Evolutionary conservation across 1,284 basidiomycete species (phyloP).

Genomic region (Schizopora paradoxa): DNA sequence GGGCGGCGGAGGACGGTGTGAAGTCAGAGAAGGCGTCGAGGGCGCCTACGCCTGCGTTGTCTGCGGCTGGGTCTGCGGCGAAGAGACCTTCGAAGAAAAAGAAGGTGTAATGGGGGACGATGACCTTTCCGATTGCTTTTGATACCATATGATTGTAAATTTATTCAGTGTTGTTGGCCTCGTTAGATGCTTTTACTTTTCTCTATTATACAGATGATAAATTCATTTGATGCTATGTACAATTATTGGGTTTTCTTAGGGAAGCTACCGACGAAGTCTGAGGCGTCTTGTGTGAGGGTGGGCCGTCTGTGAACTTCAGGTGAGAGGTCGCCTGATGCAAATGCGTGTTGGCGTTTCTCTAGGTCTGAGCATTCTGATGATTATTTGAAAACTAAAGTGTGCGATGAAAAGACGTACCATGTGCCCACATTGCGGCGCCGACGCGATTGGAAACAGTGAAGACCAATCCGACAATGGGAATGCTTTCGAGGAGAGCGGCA

Average conservation of each 20-base stretch:
- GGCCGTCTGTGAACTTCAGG: too few relatives aligned
- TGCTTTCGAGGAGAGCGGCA: constrained; percentile 69
- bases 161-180: too few relatives aligned
- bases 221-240: too few relatives aligned
- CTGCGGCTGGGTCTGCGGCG: neutral
- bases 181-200: too few relatives aligned
- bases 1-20: constrained; percentile 6
- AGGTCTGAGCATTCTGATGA: constrained; percentile 42
- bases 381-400: neutral
- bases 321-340: constrained; percentile 12
- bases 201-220: too few relatives aligned
- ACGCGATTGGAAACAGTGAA: constrained; percentile 83
- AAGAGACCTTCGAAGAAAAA: neutral
- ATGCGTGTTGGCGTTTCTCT: constrained; percentile 68
- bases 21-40: constrained; percentile 13
- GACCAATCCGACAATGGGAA: constrained; percentile 73
- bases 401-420: constrained; percentile 43
- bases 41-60: constrained; percentile 12
- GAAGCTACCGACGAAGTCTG: too few relatives aligned
- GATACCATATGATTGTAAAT: too few relatives aligned
- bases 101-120: neutral
- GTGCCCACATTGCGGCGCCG: constrained; percentile 89
- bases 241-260: too few relatives aligned
- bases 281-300: too few relatives aligned
- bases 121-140: too few relatives aligned